These are phyloP conservation scores for Citrullus amarus DNA, from an alignment of 306 rosid genomes.

Conservation along the genomic window DNA sequence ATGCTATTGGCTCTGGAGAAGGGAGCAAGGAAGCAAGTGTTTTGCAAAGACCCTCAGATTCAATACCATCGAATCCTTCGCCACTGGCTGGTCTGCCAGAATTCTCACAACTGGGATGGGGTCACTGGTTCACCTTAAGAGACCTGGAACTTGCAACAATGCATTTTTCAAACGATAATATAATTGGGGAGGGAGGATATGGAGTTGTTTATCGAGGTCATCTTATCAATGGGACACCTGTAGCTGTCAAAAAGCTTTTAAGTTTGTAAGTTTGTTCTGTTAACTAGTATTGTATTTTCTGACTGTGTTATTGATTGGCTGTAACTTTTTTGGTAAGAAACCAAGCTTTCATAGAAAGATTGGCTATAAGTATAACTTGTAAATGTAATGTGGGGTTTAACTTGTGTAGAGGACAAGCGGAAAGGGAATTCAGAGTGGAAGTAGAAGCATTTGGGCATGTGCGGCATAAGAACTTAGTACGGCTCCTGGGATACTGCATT, in stretches of 20 bases:
- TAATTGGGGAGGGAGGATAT: constrained; percentile 95
- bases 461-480: constrained; percentile 81
- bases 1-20: constrained; percentile 45
- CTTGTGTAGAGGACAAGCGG: constrained; percentile 75
- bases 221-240: constrained; percentile 67
- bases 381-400: background rate
- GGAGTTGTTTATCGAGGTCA: constrained; percentile 80
- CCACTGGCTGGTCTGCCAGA: constrained; percentile 83
- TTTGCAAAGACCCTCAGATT: constrained; percentile 33
- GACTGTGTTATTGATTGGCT: background rate
- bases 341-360: background rate
- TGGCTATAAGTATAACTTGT: background rate
- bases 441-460: constrained; percentile 97
- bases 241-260: constrained; percentile 87
- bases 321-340: background rate
- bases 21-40: constrained; percentile 35
- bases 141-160: constrained; percentile 86
- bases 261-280: constrained; percentile 50
- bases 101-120: constrained; percentile 94
- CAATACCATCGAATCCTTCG: constrained; percentile 37
- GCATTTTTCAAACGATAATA: constrained; percentile 64
- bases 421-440: constrained; percentile 90
- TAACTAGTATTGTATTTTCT: background rate
- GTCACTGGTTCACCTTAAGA: constrained; percentile 92
- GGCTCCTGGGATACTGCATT: constrained; percentile 79